Conservation (phyloP, 2,329 filamentous ascomycete genomes). For the Trichoderma sp. region DNA sequence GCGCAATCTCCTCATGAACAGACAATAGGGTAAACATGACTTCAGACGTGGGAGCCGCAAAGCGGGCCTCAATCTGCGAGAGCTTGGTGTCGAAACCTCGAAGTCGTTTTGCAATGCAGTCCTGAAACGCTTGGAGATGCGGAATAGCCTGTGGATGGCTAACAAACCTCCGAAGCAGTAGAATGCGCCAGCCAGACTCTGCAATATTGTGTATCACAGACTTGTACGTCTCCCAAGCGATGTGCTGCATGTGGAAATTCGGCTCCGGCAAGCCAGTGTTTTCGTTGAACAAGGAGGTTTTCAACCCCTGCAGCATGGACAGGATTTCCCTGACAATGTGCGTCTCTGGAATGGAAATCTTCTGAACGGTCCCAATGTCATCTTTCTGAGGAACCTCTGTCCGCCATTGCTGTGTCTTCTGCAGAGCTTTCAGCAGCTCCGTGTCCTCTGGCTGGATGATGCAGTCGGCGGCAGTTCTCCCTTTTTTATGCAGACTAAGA, state of each 20-base stretch:
- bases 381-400: conserved; percentile 35
- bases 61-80: conserved; percentile 56
- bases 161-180: conserved; percentile 45
- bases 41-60: conserved; percentile 52
- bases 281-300: conserved; percentile 65
- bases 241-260: conserved; percentile 45
- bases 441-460: conserved; percentile 36
- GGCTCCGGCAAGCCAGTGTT: conserved; percentile 38
- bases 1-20: conserved; percentile 55
- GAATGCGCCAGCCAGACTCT: conserved; percentile 45
- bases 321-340: conserved; percentile 73
- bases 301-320: conserved; percentile 79
- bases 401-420: conserved; percentile 37
- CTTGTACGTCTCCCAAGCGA: conserved; percentile 50
- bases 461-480: conserved; percentile 32
- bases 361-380: conserved; percentile 33
- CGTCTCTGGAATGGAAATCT: conserved; percentile 61
- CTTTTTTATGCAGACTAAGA: conserved; percentile 15
- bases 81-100: conserved; percentile 56
- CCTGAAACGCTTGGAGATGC: conserved; percentile 69
- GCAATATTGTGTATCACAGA: conserved; percentile 47
- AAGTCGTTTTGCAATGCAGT: conserved; percentile 57
- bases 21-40: conserved; percentile 64
- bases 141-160: conserved; percentile 47
- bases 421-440: conserved; percentile 31